These are phyloP conservation scores for Penicillium janthinellum DNA, from an alignment of 2,329 filamentous ascomycete genomes.

Conservation along the genomic window DNA sequence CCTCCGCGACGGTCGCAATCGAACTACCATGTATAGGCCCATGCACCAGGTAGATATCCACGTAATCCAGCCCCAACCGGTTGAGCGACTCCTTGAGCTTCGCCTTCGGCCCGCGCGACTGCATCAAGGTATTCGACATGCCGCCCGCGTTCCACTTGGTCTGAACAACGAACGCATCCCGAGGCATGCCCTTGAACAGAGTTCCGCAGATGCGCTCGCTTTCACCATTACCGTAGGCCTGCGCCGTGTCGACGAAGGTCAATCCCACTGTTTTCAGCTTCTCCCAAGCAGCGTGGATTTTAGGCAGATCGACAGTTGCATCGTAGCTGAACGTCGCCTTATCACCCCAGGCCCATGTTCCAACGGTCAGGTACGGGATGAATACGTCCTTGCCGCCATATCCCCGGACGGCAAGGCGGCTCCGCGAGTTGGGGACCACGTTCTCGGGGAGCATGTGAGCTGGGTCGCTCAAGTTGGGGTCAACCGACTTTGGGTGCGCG, in stretches of 20 bases:
- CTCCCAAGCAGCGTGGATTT: conserved; percentile 43
- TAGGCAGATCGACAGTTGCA: conserved; percentile 35
- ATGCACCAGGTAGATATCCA: conserved; percentile 49
- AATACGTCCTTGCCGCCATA: conserved; percentile 26
- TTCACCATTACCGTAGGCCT: conserved; percentile 47
- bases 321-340: conserved; percentile 38
- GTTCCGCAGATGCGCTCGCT: conserved; percentile 47
- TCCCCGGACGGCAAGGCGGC: conserved; percentile 26
- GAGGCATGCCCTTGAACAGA: conserved; percentile 41
- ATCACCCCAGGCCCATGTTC: conserved; percentile 36
- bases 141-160: conserved; percentile 42
- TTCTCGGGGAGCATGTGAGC: conserved; percentile 25
- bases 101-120: conserved; percentile 37
- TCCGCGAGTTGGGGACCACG: conserved; percentile 21
- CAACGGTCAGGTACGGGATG: conserved; percentile 31
- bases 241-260: conserved; percentile 50
- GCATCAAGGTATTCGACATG: conserved; percentile 36
- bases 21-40: conserved; percentile 47
- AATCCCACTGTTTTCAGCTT: conserved; percentile 39
- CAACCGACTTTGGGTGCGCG: conserved; percentile 23
- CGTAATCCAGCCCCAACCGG: conserved; percentile 44
- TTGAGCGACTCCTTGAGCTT: conserved; percentile 43
- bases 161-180: conserved; percentile 44
- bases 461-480: conserved; percentile 24
- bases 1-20: conserved; percentile 45